Evolutionary conservation across 768 basidiomycete genomes (phyloP).

Genomic region (Xerocomus potaroensis): DNA sequence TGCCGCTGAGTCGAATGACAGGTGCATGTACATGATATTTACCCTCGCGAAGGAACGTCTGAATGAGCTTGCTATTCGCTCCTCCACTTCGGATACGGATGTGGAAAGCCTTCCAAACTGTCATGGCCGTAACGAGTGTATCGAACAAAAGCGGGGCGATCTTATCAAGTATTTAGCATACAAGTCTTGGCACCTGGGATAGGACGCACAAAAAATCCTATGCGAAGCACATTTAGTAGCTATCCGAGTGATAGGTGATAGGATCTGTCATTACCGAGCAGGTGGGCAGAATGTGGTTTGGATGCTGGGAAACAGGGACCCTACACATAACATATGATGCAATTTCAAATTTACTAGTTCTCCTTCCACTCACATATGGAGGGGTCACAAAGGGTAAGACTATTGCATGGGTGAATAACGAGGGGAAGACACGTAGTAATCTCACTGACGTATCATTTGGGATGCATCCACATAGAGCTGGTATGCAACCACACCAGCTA

Average conservation of each 20-base stretch:
- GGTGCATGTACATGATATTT: conserved; percentile 10
- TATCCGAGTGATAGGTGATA: neutral
- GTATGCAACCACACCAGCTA: conserved; percentile 73
- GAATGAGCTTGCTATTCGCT: conserved; percentile 73
- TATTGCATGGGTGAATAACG: conserved; percentile 24
- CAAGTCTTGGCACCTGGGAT: neutral
- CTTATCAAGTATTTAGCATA: conserved; percentile 34
- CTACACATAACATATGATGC: conserved; percentile 30
- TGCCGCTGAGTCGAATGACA: neutral
- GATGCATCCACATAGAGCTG: conserved; percentile 77
- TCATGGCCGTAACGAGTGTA: conserved; percentile 76
- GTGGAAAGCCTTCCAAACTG: conserved; percentile 71
- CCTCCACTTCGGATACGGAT: conserved; percentile 74
- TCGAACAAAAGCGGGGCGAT: conserved; percentile 81
- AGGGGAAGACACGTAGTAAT: neutral
- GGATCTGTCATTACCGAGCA: conserved; percentile 52
- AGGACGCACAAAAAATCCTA: conserved; percentile 56
- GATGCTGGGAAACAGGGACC: conserved; percentile 81
- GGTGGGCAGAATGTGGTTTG: conserved; percentile 78
- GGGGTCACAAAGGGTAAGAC: conserved; percentile 65
- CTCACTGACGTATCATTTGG: conserved; percentile 65
- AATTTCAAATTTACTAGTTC: neutral
- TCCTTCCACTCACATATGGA: conserved; percentile 50
- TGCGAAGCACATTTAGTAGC: conserved; percentile 7
- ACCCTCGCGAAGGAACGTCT: conserved; percentile 84